A percentile compares a stretch with the other conserved stretches of the same genome.
Conservation (phyloP, 345 rosid species). For the Citrus inodora region DNA sequence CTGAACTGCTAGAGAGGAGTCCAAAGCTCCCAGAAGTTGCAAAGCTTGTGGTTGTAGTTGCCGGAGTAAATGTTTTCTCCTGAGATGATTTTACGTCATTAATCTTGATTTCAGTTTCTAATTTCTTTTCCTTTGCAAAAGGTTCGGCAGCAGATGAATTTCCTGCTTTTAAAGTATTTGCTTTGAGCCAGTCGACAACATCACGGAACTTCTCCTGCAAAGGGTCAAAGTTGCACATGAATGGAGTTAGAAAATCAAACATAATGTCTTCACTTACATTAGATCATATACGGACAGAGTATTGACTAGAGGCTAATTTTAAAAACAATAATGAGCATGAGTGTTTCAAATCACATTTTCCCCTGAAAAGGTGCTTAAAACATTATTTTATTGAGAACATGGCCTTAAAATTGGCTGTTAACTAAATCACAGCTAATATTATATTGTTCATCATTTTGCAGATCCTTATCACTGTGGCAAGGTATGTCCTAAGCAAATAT, state of each 20-base stretch:
- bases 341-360: neutral
- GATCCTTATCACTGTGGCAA: neutral
- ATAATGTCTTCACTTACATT: neutral
- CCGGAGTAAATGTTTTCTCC: constrained; percentile 34
- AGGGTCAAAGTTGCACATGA: neutral
- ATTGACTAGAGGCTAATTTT: neutral
- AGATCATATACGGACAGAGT: neutral
- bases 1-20: constrained; percentile 20
- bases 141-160: constrained; percentile 37
- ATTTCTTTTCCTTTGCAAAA: constrained; percentile 39
- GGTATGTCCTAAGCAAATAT: neutral
- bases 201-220: constrained; percentile 79
- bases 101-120: constrained; percentile 37
- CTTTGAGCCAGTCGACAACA: constrained; percentile 85
- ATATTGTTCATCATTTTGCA: neutral
- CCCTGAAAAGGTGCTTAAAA: neutral
- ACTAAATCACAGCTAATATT: neutral
- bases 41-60: constrained; percentile 20
- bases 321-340: neutral
- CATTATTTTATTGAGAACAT: neutral
- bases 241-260: constrained; percentile 6
- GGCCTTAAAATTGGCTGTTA: neutral
- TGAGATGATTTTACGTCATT: constrained; percentile 31
- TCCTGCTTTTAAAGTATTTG: constrained; percentile 49
- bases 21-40: constrained; percentile 15